phyloP scores from a whole-genome alignment of 495 filamentous ascomycete species.

The Daldinia loculata region DNA sequence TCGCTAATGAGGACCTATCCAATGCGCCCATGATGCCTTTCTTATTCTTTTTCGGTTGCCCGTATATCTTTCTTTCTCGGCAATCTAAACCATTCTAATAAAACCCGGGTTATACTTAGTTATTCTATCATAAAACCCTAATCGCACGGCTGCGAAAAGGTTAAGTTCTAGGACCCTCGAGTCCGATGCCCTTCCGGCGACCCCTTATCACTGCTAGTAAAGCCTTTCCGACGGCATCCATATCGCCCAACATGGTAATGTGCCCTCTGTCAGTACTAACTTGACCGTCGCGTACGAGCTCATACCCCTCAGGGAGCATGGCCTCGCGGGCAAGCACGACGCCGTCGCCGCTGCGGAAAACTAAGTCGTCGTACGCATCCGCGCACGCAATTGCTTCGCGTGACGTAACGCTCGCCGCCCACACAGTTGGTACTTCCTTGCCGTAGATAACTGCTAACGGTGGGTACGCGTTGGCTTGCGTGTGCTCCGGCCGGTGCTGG shows the following conservation, averaged over 20 bases:
- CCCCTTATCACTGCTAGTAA: slow-evolving; percentile 71
- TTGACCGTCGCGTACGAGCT: slow-evolving; percentile 71
- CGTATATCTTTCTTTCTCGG: slow-evolving; percentile 18
- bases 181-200: slow-evolving; percentile 74
- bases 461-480: slow-evolving; percentile 75
- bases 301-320: slow-evolving; percentile 86
- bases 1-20: slow-evolving; percentile 11
- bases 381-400: slow-evolving; percentile 69
- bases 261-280: slow-evolving; percentile 86
- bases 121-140: neutral
- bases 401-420: slow-evolving; percentile 74
- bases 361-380: slow-evolving; percentile 87
- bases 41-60: slow-evolving; percentile 33
- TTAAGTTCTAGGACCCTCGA: slow-evolving; percentile 28
- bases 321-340: slow-evolving; percentile 87
- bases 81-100: slow-evolving; percentile 11
- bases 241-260: slow-evolving; percentile 83
- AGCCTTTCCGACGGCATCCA: slow-evolving; percentile 81
- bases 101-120: neutral
- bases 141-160: neutral
- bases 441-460: slow-evolving; percentile 87
- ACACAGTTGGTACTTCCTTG: slow-evolving; percentile 86
- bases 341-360: slow-evolving; percentile 88
- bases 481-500: slow-evolving; percentile 64
- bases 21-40: slow-evolving; percentile 20